These are phyloP conservation scores for Zygoascus bituminiphila DNA, from an alignment of 805 yeast genomes.

Conservation along the genomic window DNA sequence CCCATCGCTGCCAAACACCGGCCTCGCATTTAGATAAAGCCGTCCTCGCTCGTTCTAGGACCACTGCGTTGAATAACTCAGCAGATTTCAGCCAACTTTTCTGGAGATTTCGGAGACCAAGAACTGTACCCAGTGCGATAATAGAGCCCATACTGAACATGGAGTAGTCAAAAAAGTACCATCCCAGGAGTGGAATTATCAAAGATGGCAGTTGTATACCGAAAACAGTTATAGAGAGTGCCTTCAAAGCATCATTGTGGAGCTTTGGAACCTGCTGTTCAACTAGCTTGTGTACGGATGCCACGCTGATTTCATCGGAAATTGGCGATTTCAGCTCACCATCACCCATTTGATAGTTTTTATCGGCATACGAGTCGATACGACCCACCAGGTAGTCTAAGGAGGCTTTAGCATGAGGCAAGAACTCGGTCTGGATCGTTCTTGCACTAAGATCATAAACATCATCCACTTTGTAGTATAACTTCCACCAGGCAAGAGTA, in stretches of 20 bases:
- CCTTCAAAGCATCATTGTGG: conserved; percentile 25
- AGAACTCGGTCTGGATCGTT: conserved; percentile 14
- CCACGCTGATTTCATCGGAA: conserved; percentile 6
- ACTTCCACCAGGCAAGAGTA: conserved; percentile 31
- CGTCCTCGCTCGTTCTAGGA: conserved; percentile 20
- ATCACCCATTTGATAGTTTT: conserved; percentile 4
- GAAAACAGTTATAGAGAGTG: conserved; percentile 23
- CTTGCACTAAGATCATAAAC: conserved; percentile 22
- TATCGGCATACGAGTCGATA: conserved; percentile 16
- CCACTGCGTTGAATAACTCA: conserved; percentile 18
- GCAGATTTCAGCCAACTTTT: conserved; percentile 26
- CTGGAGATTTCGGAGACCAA: conserved; percentile 31
- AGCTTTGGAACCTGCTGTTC: conserved; percentile 14
- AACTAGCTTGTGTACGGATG: neutral
- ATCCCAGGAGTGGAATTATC: conserved; percentile 26
- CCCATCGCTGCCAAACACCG: conserved; percentile 27
- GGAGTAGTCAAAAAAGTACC: conserved; percentile 23
- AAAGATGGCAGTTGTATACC: conserved; percentile 31
- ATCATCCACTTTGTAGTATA: conserved; percentile 31
- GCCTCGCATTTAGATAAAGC: conserved; percentile 24
- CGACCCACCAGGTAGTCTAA: conserved; percentile 28
- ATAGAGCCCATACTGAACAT: conserved; percentile 30
- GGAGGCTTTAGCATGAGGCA: conserved; percentile 25
- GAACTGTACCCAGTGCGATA: conserved; percentile 29
- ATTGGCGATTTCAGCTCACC: conserved; percentile 8